Evolutionary conservation across 2,329 filamentous ascomycete species (phyloP).

Genomic region (Fusarium liriodendri): DNA sequence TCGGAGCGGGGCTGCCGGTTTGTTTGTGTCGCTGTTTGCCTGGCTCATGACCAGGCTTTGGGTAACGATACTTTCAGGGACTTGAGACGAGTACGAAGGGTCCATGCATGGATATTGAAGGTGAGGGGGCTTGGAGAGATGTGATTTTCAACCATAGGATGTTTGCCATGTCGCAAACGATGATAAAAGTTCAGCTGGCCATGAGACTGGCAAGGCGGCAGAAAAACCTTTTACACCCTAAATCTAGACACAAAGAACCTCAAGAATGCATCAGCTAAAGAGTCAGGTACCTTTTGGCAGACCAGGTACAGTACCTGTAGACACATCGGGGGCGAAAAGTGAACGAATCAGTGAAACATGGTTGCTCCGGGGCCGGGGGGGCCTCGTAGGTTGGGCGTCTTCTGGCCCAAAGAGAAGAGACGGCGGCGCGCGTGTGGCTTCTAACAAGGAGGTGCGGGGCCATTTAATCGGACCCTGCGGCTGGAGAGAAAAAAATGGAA

Average conservation of each 20-base stretch:
- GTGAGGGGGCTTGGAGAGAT: background rate
- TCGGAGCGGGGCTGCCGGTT: background rate
- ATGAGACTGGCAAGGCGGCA: background rate
- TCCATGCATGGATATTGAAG: background rate
- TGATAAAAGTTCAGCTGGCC: background rate
- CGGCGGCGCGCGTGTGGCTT: slow-evolving; percentile 4
- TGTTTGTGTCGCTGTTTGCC: background rate
- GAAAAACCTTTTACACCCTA: background rate
- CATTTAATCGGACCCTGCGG: slow-evolving; percentile 44
- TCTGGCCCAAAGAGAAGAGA: background rate
- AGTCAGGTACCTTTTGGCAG: slow-evolving; percentile 7
- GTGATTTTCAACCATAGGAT: background rate
- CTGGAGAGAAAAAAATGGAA: slow-evolving; percentile 41
- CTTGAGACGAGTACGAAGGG: background rate
- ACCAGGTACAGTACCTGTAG: background rate
- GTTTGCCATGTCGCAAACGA: background rate
- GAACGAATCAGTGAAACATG: slow-evolving; percentile 29
- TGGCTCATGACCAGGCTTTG: background rate
- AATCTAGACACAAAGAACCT: background rate
- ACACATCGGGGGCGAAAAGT: slow-evolving; percentile 17
- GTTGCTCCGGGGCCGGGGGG: background rate
- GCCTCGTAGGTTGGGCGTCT: slow-evolving; percentile 3
- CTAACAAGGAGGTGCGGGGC: slow-evolving; percentile 9
- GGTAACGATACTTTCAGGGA: background rate
- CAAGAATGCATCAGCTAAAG: background rate